phyloP scores from a whole-genome alignment of 2,329 filamentous ascomycete species.

The Cladosporium colombiae region DNA sequence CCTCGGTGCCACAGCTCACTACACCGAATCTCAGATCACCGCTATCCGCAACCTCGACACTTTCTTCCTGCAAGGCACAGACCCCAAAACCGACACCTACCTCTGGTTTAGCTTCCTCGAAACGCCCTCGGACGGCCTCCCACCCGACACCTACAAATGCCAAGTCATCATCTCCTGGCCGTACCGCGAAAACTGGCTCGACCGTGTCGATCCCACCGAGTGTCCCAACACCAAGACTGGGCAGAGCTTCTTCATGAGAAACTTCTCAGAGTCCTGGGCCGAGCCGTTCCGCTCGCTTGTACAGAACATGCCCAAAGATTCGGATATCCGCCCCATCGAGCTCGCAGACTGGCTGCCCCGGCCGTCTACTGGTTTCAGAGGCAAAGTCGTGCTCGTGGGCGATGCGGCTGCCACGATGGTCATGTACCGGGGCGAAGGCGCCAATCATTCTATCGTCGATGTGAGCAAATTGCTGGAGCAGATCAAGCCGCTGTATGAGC shows the following conservation, averaged over 20 bases:
- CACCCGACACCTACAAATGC: conserved; percentile 19
- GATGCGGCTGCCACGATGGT: conserved; percentile 21
- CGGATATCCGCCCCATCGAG: conserved; percentile 24
- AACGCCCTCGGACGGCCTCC: conserved; percentile 44
- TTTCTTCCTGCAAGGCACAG: conserved; percentile 57
- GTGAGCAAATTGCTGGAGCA: conserved; percentile 24
- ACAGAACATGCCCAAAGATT: conserved; percentile 22
- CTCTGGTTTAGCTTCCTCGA: conserved; percentile 57
- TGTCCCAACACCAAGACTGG: conserved; percentile 43
- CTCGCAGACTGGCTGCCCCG: conserved; percentile 23
- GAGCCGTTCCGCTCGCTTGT: conserved; percentile 26
- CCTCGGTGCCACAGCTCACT: conserved; percentile 46
- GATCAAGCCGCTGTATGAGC: conserved; percentile 11
- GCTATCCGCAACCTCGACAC: conserved; percentile 53
- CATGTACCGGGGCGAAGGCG: conserved; percentile 30
- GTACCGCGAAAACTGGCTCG: conserved; percentile 29
- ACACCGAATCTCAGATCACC: conserved; percentile 45
- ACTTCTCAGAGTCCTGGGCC: conserved; percentile 22
- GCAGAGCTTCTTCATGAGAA: conserved; percentile 25
- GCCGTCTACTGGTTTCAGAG: conserved; percentile 20
- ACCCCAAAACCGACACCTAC: conserved; percentile 54
- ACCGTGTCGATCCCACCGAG: conserved; percentile 32
- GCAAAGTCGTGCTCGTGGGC: conserved; percentile 2
- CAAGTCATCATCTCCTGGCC: conserved; percentile 54
- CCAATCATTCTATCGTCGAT: conserved; percentile 27